These are phyloP conservation scores for Amauroascus niger DNA, from an alignment of 2,329 filamentous ascomycete genomes.

Conservation along the genomic window DNA sequence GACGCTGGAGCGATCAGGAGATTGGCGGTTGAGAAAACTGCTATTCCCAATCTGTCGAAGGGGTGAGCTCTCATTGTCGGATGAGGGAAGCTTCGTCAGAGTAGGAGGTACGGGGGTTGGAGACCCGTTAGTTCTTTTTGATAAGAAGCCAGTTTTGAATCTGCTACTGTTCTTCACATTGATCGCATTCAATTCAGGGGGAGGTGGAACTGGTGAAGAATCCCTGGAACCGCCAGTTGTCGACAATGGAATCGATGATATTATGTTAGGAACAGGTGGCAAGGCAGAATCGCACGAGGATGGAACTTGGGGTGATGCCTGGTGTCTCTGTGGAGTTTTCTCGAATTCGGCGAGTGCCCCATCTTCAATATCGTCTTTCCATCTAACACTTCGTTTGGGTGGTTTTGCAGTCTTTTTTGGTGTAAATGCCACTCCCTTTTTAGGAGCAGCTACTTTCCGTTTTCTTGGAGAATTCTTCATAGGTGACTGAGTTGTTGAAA, in stretches of 20 bases:
- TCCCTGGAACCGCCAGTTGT: slow-evolving; percentile 34
- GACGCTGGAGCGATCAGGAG: slow-evolving; percentile 30
- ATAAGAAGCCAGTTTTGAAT: slow-evolving; percentile 82
- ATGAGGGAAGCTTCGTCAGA: slow-evolving; percentile 50
- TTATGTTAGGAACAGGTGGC: slow-evolving; percentile 36
- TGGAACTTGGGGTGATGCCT: slow-evolving; percentile 47
- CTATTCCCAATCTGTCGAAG: slow-evolving; percentile 45
- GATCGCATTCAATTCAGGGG: slow-evolving; percentile 47
- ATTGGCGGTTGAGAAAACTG: slow-evolving; percentile 41
- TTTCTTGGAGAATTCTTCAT: slow-evolving; percentile 71
- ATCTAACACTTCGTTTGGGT: slow-evolving; percentile 67
- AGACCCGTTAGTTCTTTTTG: slow-evolving; percentile 57
- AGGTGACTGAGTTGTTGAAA: slow-evolving; percentile 46
- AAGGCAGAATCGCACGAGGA: slow-evolving; percentile 34
- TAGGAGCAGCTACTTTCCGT: slow-evolving; percentile 52
- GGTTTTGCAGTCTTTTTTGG: slow-evolving; percentile 58
- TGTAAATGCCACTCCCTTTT: slow-evolving; percentile 70
- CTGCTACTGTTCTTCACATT: slow-evolving; percentile 60
- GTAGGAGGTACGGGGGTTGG: slow-evolving; percentile 50
- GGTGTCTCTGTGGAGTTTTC: slow-evolving; percentile 68
- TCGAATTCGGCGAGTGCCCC: slow-evolving; percentile 83
- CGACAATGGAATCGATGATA: slow-evolving; percentile 44
- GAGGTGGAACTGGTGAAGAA: slow-evolving; percentile 50
- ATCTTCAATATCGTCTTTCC: slow-evolving; percentile 83
- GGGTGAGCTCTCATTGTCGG: slow-evolving; percentile 49